A percentile compares a stretch with the other conserved stretches of the same genome.
Conservation (phyloP, 2,329 filamentous ascomycete genomes). For the Stachybotrys chartarum region DNA sequence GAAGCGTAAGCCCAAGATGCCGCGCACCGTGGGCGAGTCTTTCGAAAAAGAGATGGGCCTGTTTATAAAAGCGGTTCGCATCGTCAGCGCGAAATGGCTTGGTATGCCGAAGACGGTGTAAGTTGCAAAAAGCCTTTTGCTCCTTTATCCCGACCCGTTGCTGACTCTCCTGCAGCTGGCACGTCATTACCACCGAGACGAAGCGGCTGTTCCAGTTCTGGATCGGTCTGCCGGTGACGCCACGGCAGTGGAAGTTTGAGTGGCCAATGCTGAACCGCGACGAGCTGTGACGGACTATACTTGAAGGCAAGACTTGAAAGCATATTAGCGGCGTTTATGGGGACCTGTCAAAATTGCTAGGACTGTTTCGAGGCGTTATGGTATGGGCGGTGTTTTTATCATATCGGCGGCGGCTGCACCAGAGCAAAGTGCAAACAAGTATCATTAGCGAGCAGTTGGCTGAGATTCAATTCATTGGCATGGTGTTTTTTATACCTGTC, state of each 20-base stretch:
- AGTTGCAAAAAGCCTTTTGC: constrained; percentile 30
- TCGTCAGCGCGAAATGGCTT: constrained; percentile 65
- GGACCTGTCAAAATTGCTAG: too few relatives aligned
- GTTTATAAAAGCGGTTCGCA: constrained; percentile 55
- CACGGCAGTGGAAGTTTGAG: constrained; percentile 39
- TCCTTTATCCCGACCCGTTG: background rate
- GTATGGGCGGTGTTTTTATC: too few relatives aligned
- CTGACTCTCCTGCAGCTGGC: constrained; percentile 25
- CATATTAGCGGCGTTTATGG: background rate
- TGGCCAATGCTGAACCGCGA: constrained; percentile 35
- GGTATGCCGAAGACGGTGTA: constrained; percentile 62
- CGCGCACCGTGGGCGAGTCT: constrained; percentile 39
- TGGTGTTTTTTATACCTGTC: too few relatives aligned
- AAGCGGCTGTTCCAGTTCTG: constrained; percentile 41
- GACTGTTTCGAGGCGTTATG: too few relatives aligned
- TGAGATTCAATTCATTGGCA: too few relatives aligned
- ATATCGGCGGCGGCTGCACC: too few relatives aligned
- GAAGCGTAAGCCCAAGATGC: background rate
- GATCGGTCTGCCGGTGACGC: constrained; percentile 44
- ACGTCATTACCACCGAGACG: constrained; percentile 37
- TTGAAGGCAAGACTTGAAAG: background rate
- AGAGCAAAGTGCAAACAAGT: too few relatives aligned
- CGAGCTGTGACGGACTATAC: constrained; percentile 32
- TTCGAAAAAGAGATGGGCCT: constrained; percentile 57
- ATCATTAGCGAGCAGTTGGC: too few relatives aligned